Base-by-base conservation (phyloP, 495 filamentous ascomycete species). In the Trichocladium uniseriatum region DNA sequence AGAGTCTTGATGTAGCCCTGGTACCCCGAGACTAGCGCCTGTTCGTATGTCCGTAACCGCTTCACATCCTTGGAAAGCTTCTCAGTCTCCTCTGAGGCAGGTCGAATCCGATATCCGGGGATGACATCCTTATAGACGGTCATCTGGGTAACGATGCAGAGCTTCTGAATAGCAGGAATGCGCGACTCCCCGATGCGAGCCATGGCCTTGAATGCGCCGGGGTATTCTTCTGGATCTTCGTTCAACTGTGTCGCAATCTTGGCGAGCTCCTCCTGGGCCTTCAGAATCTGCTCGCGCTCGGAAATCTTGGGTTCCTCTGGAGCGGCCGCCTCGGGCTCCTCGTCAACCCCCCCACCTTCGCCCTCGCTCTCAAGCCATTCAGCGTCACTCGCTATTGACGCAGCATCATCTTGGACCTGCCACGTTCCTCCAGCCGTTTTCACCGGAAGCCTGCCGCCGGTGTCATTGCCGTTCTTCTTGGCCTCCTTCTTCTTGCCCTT, bases 51-150 rank as follows among this genome's bases (percentile, higher is more conserved):
- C 41, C 89, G 78, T 34, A 94, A 65, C 55, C 79, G 83, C 62
- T 82, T 79, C 35, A 96, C 89, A 18, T 97, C 92, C 62, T 96
- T 95, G 5, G 89, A 94, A 5, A 97, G 62, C 66, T 92, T 95
- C 31, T 78, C 81, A 49, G 84, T 79, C 16, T 84, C 82, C 36
- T 90, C 86, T 2, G 74, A 74, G 6, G 86, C 66, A 16, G 89
- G 87, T 16, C 92, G 83, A 65, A 97, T 97, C 31, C 92, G 77
- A 57, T 97, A 98, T 6, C 91, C 92, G 0, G 92, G 92, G 39
- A 98, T 95, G 36, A 95, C 75, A 69, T 97, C 90, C 62, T 89
- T 94, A 67, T 88, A 98, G n/a, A 96, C 77, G 6, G 90, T 81
- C 60, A 90, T 73, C 65, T 95, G 89, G 16, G 89, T 84, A 14